Conservation (phyloP, 805 yeast genomes). For the Candida vaughaniae region DNA sequence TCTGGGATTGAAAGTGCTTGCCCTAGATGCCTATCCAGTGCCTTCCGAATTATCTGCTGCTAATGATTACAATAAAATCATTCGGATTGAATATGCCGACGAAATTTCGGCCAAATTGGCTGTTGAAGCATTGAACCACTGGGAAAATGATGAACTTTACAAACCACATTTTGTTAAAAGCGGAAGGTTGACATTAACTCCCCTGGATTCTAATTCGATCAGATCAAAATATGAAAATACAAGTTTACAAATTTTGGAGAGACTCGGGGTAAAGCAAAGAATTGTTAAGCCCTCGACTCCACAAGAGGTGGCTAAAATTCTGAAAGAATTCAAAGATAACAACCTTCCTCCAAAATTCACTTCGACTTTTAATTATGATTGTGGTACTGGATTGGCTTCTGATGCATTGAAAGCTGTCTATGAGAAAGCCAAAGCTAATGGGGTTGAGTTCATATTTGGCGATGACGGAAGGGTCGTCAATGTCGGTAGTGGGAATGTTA, state of each 20-base stretch:
- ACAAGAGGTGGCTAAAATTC: slow-evolving; percentile 4
- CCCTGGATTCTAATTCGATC: slow-evolving; percentile 7
- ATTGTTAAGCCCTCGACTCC: slow-evolving; percentile 8
- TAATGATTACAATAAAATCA: slow-evolving; percentile 33
- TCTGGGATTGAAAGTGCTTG: slow-evolving; percentile 24
- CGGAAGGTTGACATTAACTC: slow-evolving; percentile 16
- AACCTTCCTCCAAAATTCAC: slow-evolving; percentile 10
- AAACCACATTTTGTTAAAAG: slow-evolving; percentile 15
- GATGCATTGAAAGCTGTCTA: slow-evolving; percentile 15
- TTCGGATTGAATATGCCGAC: slow-evolving; percentile 19
- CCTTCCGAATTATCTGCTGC: slow-evolving; percentile 42
- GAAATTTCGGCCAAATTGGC: slow-evolving; percentile 29
- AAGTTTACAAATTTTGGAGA: slow-evolving; percentile 11
- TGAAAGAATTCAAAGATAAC: slow-evolving; percentile 10
- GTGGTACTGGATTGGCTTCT: slow-evolving; percentile 17
- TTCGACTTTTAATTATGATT: slow-evolving; percentile 13
- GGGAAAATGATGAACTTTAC: slow-evolving; percentile 38
- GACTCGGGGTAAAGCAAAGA: slow-evolving; percentile 12
- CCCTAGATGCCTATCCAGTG: slow-evolving; percentile 20
- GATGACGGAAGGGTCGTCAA: slow-evolving; percentile 13
- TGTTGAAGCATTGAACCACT: slow-evolving; percentile 32
- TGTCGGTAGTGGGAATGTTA: slow-evolving; percentile 6
- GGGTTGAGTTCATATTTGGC: slow-evolving; percentile 14
- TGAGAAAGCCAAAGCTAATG: slow-evolving; percentile 5
- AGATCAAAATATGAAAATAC: slow-evolving; percentile 13